Conservation (phyloP, 768 basidiomycete genomes). For the Leucosporidium scottii region DNA sequence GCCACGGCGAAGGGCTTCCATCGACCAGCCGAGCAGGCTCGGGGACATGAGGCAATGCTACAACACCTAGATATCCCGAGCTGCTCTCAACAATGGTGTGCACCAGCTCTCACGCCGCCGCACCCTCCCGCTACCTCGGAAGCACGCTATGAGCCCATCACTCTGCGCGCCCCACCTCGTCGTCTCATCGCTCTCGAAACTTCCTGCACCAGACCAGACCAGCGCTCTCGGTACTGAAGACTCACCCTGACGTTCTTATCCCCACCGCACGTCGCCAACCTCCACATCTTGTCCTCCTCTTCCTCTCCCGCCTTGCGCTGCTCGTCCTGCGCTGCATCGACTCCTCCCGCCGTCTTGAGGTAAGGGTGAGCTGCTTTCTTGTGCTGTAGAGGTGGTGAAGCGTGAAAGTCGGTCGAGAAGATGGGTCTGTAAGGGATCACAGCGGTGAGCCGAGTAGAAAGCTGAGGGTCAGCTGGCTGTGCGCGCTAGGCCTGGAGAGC, state of each 20-base stretch:
- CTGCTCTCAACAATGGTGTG: too few species aligned
- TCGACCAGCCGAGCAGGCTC: slow-evolving; percentile 16
- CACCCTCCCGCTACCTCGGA: slow-evolving; percentile 77
- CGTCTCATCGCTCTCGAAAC: not conserved
- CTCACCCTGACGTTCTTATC: slow-evolving; percentile 94
- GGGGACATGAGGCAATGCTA: slow-evolving; percentile 1
- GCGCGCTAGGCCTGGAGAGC: not conserved
- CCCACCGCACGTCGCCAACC: slow-evolving; percentile 88
- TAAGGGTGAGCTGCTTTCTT: slow-evolving; percentile 41
- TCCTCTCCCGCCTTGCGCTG: slow-evolving; percentile 38
- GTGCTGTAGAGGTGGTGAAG: slow-evolving; percentile 53
- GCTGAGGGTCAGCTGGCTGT: not conserved
- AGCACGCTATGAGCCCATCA: not conserved
- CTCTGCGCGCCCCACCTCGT: not conserved
- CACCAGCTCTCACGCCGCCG: not conserved
- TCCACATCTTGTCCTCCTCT: slow-evolving; percentile 55
- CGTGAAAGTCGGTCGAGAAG: slow-evolving; percentile 94
- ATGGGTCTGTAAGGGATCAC: slow-evolving; percentile 57
- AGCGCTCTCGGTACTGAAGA: slow-evolving; percentile 32
- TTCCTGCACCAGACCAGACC: not conserved
- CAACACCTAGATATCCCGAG: too few species aligned
- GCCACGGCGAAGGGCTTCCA: not conserved
- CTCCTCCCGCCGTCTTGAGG: not conserved
- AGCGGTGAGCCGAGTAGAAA: not conserved
- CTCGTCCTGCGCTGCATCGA: slow-evolving; percentile 34